phyloP scores from a whole-genome alignment of 192 early-diverging fungal genomes.

The Podila horticola region DNA sequence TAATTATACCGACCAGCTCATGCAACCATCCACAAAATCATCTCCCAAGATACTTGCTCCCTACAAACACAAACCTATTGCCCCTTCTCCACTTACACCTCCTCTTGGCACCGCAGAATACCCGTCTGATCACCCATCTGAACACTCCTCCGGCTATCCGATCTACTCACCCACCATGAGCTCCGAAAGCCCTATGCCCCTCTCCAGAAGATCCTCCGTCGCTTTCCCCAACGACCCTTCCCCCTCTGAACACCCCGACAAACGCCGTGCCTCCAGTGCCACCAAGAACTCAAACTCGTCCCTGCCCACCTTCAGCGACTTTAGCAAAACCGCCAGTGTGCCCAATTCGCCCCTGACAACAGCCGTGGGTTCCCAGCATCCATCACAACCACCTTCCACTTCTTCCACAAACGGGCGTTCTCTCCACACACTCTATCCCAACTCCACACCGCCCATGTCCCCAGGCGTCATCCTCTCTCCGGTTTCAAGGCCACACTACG shows the following conservation, averaged over 20 bases:
- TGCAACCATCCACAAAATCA: not conserved
- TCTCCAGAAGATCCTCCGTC: conserved; percentile 6
- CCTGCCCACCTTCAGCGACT: conserved; percentile 32
- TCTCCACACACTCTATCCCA: conserved; percentile 24
- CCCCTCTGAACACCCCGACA: not conserved
- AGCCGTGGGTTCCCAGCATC: conserved; percentile 5
- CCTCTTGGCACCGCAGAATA: not conserved
- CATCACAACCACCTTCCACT: not conserved
- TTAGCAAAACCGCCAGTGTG: conserved; percentile 9
- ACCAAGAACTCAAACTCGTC: not conserved
- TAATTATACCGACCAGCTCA: not conserved
- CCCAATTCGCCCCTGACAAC: conserved; percentile 6
- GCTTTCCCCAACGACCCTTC: not conserved
- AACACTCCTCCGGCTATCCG: conserved; percentile 8
- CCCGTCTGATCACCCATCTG: not conserved
- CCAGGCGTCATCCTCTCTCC: conserved; percentile 42
- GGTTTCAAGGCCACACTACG: conserved; percentile 26
- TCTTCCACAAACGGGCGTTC: not conserved
- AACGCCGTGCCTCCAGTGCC: not conserved
- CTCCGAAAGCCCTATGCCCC: conserved; percentile 38
- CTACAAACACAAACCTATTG: not conserved
- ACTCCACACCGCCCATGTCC: conserved; percentile 46
- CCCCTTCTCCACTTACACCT: not conserved
- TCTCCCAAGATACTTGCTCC: not conserved
- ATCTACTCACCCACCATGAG: conserved; percentile 39